Conservation (phyloP, 139 green algal species). For the Nannochloris sp. region DNA sequence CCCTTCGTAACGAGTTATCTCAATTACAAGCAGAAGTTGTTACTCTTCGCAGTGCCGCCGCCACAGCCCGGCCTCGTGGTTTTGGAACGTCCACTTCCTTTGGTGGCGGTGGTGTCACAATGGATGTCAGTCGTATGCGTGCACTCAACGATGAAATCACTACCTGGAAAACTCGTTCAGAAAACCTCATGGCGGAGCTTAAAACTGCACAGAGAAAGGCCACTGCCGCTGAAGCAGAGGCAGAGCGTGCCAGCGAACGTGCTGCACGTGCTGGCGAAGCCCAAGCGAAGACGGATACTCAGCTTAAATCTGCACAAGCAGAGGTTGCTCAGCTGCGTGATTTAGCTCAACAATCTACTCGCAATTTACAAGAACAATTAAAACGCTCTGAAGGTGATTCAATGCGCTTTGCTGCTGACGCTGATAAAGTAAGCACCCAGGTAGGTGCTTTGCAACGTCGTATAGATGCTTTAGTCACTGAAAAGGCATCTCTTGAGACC, state of each 20-base stretch:
- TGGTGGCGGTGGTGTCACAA: not conserved
- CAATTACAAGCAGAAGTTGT: not conserved
- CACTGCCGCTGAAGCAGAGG: not conserved
- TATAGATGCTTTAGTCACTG: not conserved
- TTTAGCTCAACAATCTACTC: constrained; percentile 3
- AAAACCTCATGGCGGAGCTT: constrained; percentile 1
- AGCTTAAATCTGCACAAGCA: constrained; percentile 5
- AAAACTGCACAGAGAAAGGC: not conserved
- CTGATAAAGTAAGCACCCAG: constrained; percentile 4
- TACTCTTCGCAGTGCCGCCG: too few species aligned
- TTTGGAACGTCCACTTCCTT: too few species aligned
- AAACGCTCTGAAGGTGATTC: constrained; percentile 11
- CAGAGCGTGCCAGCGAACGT: not conserved
- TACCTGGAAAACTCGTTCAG: constrained; percentile 1
- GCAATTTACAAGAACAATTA: constrained; percentile 5
- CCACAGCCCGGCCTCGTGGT: too few species aligned
- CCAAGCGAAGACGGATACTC: constrained; percentile 3
- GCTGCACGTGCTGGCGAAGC: not conserved
- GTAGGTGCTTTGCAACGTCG: not conserved
- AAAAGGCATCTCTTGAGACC: not conserved
- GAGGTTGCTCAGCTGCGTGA: constrained; percentile 6
- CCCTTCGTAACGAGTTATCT: not conserved
- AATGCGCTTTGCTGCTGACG: not conserved
- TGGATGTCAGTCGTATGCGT: not conserved
- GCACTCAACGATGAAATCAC: not conserved